phyloP scores from a whole-genome alignment of 148 eudicot genomes.

The Salicornia ramosissima region DNA sequence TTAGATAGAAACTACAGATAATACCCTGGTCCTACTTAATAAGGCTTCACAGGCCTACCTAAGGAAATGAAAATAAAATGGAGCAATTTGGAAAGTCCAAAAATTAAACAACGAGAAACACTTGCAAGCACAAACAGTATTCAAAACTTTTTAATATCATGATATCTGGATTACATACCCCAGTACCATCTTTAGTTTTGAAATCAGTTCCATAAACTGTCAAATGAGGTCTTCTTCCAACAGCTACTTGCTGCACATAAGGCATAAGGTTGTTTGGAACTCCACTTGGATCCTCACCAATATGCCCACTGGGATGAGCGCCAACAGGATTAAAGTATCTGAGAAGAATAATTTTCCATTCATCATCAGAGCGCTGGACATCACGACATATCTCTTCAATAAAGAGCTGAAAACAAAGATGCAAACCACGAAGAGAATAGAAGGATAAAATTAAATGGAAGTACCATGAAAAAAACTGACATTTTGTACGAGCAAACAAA shows the following conservation, averaged over 20 bases:
- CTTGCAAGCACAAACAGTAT: neutral
- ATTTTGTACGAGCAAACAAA: neutral
- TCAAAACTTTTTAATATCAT: neutral
- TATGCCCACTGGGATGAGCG: constrained; percentile 87
- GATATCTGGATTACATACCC: constrained; percentile 46
- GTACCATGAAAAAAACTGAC: neutral
- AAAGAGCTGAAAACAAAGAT: constrained; percentile 56
- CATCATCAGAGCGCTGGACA: constrained; percentile 51
- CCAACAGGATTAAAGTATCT: constrained; percentile 99
- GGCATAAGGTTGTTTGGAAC: constrained; percentile 98
- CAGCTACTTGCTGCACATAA: constrained; percentile 95
- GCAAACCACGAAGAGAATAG: constrained; percentile 8
- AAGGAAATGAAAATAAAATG: neutral
- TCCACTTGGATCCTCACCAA: constrained; percentile 96
- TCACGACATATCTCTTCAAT: constrained; percentile 96
- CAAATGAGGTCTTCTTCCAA: constrained; percentile 78
- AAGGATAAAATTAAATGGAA: neutral
- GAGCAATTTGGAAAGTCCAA: neutral
- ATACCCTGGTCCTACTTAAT: no score
- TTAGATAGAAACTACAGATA: no score
- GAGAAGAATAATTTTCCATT: constrained; percentile 85
- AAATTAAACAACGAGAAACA: no score
- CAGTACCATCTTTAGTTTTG: constrained; percentile 85
- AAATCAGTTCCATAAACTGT: constrained; percentile 86
- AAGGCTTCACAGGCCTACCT: no score